Conservation (phyloP, 73 alveolate genomes). For the Diophrys sp. region DNA sequence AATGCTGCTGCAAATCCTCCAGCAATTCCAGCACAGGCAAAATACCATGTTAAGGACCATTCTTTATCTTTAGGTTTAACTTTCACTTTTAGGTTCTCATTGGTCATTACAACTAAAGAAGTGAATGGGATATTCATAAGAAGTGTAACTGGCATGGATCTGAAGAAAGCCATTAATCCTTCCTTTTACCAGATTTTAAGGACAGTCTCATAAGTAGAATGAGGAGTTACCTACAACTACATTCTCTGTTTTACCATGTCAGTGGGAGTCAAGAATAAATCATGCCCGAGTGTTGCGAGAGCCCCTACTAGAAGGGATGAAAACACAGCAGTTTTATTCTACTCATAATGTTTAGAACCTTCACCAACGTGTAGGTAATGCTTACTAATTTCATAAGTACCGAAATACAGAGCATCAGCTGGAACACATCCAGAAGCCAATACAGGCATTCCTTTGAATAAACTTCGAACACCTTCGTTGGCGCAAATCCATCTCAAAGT, state of each 20-base stretch:
- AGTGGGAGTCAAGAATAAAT: conserved; percentile 74
- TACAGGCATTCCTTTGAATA: conserved; percentile 71
- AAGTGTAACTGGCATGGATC: conserved; percentile 76
- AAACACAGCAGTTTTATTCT: not conserved
- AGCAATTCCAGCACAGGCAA: conserved; percentile 81
- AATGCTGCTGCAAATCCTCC: conserved; percentile 76
- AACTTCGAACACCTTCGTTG: conserved; percentile 64
- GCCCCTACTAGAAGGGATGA: conserved; percentile 68
- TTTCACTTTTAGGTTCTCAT: conserved; percentile 71
- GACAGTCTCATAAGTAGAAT: too few species aligned
- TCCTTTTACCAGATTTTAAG: conserved; percentile 50
- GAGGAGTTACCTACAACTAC: conserved; percentile 25
- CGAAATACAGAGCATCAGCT: conserved; percentile 81
- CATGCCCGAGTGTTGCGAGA: conserved; percentile 71
- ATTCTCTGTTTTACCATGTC: conserved; percentile 82
- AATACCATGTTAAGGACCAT: conserved; percentile 59
- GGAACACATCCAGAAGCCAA: conserved; percentile 84
- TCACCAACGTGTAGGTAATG: conserved; percentile 10
- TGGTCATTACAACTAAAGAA: conserved; percentile 64
- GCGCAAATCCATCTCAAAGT: conserved; percentile 28
- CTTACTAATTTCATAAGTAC: conserved; percentile 64
- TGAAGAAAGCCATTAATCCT: conserved; percentile 60
- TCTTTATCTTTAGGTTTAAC: conserved; percentile 47
- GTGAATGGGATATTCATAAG: conserved; percentile 78
- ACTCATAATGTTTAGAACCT: not conserved